phyloP scores from a whole-genome alignment of 163 green algal species.

The Smithsoniella earleae region DNA sequence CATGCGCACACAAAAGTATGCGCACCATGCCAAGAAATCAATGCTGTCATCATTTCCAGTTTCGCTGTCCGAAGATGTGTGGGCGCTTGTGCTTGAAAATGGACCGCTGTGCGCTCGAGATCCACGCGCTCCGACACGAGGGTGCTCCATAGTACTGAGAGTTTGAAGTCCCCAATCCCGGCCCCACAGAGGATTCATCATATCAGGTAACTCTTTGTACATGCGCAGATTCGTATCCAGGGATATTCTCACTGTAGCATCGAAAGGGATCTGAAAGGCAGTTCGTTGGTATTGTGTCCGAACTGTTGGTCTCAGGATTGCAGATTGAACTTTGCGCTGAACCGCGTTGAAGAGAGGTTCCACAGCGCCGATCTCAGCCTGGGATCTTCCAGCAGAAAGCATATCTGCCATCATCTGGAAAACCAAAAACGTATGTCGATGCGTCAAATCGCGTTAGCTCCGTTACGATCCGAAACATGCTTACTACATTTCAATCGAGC shows the following conservation, averaged over 20 bases:
- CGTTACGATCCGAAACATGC: too few species aligned
- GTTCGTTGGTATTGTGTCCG: conserved; percentile 89
- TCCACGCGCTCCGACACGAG: not conserved
- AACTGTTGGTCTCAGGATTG: conserved; percentile 80
- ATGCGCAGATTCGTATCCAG: conserved; percentile 91
- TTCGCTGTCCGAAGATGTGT: not conserved
- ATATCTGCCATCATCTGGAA: conserved; percentile 13
- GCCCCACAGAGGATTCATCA: not conserved
- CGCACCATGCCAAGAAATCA: not conserved
- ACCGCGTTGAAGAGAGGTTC: conserved; percentile 47
- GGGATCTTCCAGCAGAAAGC: not conserved
- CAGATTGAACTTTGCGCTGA: conserved; percentile 69
- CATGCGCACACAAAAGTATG: too few species aligned
- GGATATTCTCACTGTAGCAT: conserved; percentile 66
- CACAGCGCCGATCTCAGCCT: conserved; percentile 35
- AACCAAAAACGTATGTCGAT: not conserved
- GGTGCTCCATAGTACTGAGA: not conserved
- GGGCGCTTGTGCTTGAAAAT: not conserved
- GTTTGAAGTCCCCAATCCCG: not conserved
- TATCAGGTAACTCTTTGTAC: conserved; percentile 85
- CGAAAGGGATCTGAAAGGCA: conserved; percentile 81
- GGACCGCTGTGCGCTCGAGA: not conserved
- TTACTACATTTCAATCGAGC: too few species aligned
- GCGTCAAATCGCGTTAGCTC: too few species aligned
- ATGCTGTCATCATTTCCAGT: not conserved